These are phyloP conservation scores for Paramecium biaurelia DNA, from an alignment of 73 alveolate species.

Conservation along the genomic window DNA sequence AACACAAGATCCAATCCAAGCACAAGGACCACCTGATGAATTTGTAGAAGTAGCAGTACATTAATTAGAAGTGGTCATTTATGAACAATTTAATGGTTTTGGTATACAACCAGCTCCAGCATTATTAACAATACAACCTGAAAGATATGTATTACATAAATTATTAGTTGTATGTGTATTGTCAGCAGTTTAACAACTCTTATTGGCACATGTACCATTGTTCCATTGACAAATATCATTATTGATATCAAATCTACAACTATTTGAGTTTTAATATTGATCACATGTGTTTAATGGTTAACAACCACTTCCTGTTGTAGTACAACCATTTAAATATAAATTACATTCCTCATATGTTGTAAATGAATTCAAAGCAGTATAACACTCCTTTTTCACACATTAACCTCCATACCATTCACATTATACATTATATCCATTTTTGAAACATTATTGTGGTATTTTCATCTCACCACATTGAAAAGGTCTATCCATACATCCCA, in stretches of 20 bases:
- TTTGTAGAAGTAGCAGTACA: constrained; percentile 30
- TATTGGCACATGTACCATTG: background rate
- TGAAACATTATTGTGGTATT: background rate
- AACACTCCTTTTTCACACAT: background rate
- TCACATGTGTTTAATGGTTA: background rate
- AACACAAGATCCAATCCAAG: constrained; percentile 1
- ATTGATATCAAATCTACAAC: background rate
- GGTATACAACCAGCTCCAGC: constrained; percentile 15
- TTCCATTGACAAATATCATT: background rate
- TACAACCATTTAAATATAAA: background rate
- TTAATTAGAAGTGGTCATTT: background rate
- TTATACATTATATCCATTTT: background rate
- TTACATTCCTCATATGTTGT: constrained; percentile 20
- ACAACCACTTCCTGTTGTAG: background rate
- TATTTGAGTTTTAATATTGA: background rate
- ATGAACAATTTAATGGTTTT: background rate
- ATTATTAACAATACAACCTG: background rate
- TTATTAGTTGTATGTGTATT: background rate
- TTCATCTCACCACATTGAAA: background rate
- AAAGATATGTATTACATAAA: background rate
- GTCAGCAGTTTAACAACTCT: constrained; percentile 30
- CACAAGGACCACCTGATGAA: background rate
- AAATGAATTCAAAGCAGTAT: background rate
- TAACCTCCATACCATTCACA: background rate
- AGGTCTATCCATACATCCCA: constrained; percentile 7